Conservation (phyloP, 805 yeast species). For the Tetrapisispora pingtungensis region DNA sequence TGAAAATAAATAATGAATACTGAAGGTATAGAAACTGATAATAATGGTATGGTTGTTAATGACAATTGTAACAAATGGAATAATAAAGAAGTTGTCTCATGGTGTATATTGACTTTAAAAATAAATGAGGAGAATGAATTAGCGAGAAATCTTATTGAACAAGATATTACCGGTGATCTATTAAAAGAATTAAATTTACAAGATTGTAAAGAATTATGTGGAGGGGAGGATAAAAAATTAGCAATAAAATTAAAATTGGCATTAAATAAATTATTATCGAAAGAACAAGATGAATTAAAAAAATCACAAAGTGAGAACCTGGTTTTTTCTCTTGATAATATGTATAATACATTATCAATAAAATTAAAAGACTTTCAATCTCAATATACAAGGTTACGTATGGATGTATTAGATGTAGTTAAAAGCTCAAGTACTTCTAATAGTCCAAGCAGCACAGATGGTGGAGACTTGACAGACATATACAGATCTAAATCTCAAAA, state of each 20-base stretch:
- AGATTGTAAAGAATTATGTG: slow-evolving; percentile 68
- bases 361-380: slow-evolving; percentile 25
- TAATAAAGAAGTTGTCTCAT: slow-evolving; percentile 15
- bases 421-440: slow-evolving; percentile 8
- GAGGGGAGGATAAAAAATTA: slow-evolving; percentile 36
- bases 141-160: slow-evolving; percentile 10
- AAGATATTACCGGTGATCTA: slow-evolving; percentile 44
- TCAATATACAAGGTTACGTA: slow-evolving; percentile 22
- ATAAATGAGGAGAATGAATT: slow-evolving; percentile 11
- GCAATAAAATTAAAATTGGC: slow-evolving; percentile 52
- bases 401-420: slow-evolving; percentile 24
- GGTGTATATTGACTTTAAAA: slow-evolving; percentile 18
- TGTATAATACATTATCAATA: slow-evolving; percentile 19
- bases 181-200: slow-evolving; percentile 57
- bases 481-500: not conserved
- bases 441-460: slow-evolving; percentile 1
- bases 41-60: not conserved
- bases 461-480: not conserved
- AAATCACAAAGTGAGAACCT: slow-evolving; percentile 27
- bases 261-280: slow-evolving; percentile 42
- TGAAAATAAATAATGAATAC: not conserved
- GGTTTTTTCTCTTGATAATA: slow-evolving; percentile 18
- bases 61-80: slow-evolving; percentile 15
- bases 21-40: not conserved
- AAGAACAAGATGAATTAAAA: slow-evolving; percentile 6